Evolutionary conservation across 352 stramenopile genomes (phyloP).

Genomic region (Globisporangium takayamanum): DNA sequence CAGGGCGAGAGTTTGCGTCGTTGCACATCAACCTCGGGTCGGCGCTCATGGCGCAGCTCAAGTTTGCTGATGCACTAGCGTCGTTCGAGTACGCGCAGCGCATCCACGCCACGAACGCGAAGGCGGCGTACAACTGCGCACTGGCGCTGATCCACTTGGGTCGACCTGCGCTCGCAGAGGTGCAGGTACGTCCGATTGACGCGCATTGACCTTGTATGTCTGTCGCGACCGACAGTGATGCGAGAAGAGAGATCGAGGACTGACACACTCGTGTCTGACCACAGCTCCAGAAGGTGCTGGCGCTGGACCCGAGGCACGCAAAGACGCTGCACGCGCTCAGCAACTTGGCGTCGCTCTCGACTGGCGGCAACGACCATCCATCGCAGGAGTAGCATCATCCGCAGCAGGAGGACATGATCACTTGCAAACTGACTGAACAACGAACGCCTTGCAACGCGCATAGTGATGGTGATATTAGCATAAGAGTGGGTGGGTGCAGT

Average conservation of each 20-base stretch:
- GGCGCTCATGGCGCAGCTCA: slow-evolving; percentile 35
- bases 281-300: slow-evolving; percentile 27
- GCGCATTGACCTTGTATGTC: not conserved
- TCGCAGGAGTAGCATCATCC: not conserved
- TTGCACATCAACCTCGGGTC: slow-evolving; percentile 66
- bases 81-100: slow-evolving; percentile 33
- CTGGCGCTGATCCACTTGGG: slow-evolving; percentile 42
- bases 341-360: slow-evolving; percentile 11
- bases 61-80: slow-evolving; percentile 27
- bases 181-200: slow-evolving; percentile 21
- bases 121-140: slow-evolving; percentile 52
- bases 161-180: slow-evolving; percentile 17
- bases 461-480: not conserved
- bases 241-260: not conserved
- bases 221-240: not conserved
- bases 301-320: slow-evolving; percentile 28
- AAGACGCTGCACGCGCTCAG: slow-evolving; percentile 28
- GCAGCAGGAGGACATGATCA: too few relatives aligned
- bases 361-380: not conserved
- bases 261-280: not conserved
- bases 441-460: not conserved
- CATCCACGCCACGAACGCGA: slow-evolving; percentile 49
- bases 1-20: slow-evolving; percentile 43
- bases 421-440: too few relatives aligned
- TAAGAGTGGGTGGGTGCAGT: not conserved